A percentile compares a stretch with the other conserved stretches of the same genome.
Evolutionary conservation across 164 flowering plant species (phyloP).

Genomic region (Vitis cinerea): DNA sequence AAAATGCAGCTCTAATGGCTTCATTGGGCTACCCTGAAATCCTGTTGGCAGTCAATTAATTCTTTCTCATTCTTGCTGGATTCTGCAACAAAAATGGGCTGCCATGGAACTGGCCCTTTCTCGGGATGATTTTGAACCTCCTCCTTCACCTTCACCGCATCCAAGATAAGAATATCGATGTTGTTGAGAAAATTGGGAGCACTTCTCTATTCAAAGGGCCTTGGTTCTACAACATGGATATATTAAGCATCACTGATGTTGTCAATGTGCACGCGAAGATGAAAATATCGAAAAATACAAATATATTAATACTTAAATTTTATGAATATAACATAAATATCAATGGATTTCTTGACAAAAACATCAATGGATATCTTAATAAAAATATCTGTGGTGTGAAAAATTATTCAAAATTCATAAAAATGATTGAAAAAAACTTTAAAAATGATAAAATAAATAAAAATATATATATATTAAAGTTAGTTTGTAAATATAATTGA

Average conservation of each 20-base stretch:
- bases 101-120: constrained; percentile 8
- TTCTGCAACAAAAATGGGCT: not conserved
- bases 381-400: no score
- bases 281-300: no score
- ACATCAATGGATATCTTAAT: no score
- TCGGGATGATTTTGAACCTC: constrained; percentile 27
- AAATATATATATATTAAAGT: no score
- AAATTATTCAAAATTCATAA: no score
- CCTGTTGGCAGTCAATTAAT: constrained; percentile 2
- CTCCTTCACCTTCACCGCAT: constrained; percentile 12
- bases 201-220: constrained; percentile 39
- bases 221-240: constrained; percentile 28
- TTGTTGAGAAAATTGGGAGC: constrained; percentile 12
- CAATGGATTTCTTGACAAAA: no score
- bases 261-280: constrained; percentile 16
- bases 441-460: no score
- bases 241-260: constrained; percentile 28
- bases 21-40: constrained; percentile 17
- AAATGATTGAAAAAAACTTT: no score
- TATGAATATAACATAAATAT: no score
- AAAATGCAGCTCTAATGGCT: not conserved
- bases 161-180: constrained; percentile 14
- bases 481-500: no score
- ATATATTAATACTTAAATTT: no score
- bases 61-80: constrained; percentile 7